phyloP scores from a whole-genome alignment of 2,329 filamentous ascomycete species.

The Paradendryphiella salina region DNA sequence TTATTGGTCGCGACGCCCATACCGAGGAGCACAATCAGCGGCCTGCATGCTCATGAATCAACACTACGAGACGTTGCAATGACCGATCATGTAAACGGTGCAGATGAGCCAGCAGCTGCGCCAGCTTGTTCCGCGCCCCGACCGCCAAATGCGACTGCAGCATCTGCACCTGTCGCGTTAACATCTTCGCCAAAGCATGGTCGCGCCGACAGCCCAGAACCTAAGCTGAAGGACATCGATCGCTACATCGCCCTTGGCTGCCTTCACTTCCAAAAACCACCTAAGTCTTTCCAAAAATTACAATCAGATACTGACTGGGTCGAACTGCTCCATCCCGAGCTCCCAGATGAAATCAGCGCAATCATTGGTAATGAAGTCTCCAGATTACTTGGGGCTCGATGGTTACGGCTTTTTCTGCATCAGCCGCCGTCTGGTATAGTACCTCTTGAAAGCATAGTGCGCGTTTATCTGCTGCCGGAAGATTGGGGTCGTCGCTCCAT shows the following conservation, averaged over 20 bases:
- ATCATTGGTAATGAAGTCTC: constrained; percentile 31
- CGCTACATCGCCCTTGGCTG: constrained; percentile 45
- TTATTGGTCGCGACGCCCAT: neutral
- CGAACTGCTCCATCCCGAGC: constrained; percentile 25
- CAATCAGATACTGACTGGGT: constrained; percentile 24
- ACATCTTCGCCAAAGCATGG: constrained; percentile 7
- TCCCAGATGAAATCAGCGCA: constrained; percentile 28
- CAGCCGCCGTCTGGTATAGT: neutral
- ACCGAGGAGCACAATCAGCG: neutral
- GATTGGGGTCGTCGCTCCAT: constrained; percentile 62
- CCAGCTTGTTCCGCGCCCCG: neutral
- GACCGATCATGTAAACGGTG: neutral
- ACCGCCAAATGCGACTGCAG: constrained; percentile 2
- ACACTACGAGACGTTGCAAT: neutral
- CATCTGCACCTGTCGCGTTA: constrained; percentile 19
- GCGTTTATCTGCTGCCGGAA: constrained; percentile 67
- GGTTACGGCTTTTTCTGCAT: constrained; percentile 41
- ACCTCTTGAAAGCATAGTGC: constrained; percentile 40
- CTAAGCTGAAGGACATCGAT: constrained; percentile 23
- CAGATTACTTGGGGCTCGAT: constrained; percentile 40
- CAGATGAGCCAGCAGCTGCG: neutral
- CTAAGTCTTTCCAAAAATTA: neutral
- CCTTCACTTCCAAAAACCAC: constrained; percentile 27
- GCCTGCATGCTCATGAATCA: constrained; percentile 2
- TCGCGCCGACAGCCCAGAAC: neutral